Percentiles rank a stretch among this genome's conserved stretches.
Conservation (phyloP, 345 rosid species). For the Gossypioides kirkii region DNA sequence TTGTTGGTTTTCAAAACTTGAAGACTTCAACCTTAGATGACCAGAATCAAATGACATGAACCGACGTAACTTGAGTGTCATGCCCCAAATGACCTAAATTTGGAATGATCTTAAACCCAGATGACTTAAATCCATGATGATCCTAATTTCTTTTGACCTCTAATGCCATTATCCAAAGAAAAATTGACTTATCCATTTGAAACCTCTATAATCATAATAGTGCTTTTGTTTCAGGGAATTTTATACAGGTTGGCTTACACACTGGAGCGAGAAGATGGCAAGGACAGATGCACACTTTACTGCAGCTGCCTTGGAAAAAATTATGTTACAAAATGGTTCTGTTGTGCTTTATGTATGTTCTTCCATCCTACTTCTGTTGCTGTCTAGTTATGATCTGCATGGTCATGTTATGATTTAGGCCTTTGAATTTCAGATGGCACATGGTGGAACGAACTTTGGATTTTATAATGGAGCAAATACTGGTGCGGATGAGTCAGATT, state of each 20-base stretch:
- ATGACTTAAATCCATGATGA: not conserved
- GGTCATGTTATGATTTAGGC: conserved; percentile 2
- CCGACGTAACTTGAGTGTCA: not conserved
- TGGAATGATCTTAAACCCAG: not conserved
- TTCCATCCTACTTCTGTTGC: conserved; percentile 4
- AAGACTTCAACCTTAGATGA: not conserved
- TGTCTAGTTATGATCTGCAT: conserved; percentile 5
- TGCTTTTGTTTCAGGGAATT: conserved; percentile 58
- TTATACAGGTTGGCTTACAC: conserved; percentile 98
- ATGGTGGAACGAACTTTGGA: conserved; percentile 97
- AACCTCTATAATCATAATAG: not conserved
- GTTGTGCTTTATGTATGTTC: conserved; percentile 86
- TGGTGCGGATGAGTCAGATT: conserved; percentile 52
- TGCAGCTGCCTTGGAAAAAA: conserved; percentile 66
- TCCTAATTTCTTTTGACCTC: not conserved
- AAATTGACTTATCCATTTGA: not conserved
- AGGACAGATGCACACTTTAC: conserved; percentile 59
- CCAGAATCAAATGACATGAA: not conserved
- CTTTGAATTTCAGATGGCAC: conserved; percentile 69
- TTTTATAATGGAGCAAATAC: conserved; percentile 94
- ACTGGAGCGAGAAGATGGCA: conserved; percentile 85
- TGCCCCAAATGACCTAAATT: not conserved
- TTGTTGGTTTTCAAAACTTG: not conserved
- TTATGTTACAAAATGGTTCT: conserved; percentile 73
- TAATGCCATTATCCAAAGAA: not conserved